Evolutionary conservation across 768 basidiomycete genomes (phyloP).

Genomic region (Tulasnella sp.): DNA sequence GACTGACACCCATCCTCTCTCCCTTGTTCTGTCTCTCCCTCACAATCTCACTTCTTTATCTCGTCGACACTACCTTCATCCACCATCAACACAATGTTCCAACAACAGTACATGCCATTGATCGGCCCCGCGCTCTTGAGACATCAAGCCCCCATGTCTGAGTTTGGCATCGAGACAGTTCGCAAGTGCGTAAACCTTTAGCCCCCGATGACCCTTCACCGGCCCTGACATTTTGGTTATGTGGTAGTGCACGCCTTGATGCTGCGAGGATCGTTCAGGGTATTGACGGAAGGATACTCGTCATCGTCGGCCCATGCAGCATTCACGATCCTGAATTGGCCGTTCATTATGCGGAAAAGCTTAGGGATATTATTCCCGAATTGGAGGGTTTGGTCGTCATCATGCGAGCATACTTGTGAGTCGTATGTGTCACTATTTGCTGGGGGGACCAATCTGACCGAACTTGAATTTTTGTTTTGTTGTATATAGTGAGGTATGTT

Average conservation of each 20-base stretch:
- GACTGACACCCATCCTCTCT: neutral
- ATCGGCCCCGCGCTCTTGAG: slow-evolving; percentile 85
- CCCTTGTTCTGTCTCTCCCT: too few species aligned
- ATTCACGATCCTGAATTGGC: slow-evolving; percentile 87
- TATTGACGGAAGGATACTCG: slow-evolving; percentile 73
- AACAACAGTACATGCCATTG: slow-evolving; percentile 76
- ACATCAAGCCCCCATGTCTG: slow-evolving; percentile 70
- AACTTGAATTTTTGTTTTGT: neutral
- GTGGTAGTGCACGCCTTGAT: slow-evolving; percentile 55
- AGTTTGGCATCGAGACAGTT: slow-evolving; percentile 61
- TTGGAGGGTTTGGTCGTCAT: slow-evolving; percentile 67
- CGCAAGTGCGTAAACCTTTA: slow-evolving; percentile 21
- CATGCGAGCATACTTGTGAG: slow-evolving; percentile 97
- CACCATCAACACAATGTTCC: neutral
- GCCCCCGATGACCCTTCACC: neutral
- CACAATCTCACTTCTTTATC: neutral
- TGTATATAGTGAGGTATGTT: slow-evolving; percentile 4
- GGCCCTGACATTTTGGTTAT: neutral
- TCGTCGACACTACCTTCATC: neutral
- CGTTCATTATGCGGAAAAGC: slow-evolving; percentile 61
- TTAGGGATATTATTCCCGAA: slow-evolving; percentile 54
- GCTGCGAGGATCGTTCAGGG: slow-evolving; percentile 75
- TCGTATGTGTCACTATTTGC: slow-evolving; percentile 19
- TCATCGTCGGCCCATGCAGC: slow-evolving; percentile 91
- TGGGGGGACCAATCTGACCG: too few species aligned